Percentiles rank a stretch among this genome's conserved stretches.
These are phyloP conservation scores for Trichoderma semiorbis DNA, from an alignment of 2,329 filamentous ascomycete genomes.

Conservation along the genomic window DNA sequence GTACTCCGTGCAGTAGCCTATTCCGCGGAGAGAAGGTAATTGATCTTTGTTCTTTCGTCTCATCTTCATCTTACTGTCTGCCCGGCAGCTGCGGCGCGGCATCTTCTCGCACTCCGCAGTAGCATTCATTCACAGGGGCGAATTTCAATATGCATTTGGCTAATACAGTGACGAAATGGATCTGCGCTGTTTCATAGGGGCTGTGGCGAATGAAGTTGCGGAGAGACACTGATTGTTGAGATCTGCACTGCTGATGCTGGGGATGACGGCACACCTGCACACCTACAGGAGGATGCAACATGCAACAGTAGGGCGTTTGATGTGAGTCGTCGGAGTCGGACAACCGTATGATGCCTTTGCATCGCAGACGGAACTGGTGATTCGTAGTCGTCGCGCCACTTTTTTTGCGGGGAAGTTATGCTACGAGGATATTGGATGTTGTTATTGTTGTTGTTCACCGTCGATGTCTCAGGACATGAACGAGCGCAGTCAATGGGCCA, in stretches of 20 bases:
- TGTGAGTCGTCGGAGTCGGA: not conserved
- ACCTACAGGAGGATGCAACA: not conserved
- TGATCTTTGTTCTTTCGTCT: not conserved
- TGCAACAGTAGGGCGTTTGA: not conserved
- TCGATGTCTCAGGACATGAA: not conserved
- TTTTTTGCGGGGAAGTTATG: slow-evolving; percentile 1
- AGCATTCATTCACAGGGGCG: not conserved
- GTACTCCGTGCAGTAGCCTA: not conserved
- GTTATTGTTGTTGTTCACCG: not conserved
- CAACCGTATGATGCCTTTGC: slow-evolving; percentile 1
- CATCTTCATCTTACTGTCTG: not conserved
- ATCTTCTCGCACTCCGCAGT: not conserved
- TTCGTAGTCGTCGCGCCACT: slow-evolving; percentile 1
- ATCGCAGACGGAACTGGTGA: not conserved
- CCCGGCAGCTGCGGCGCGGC: not conserved
- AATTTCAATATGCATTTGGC: not conserved
- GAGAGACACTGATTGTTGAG: not conserved
- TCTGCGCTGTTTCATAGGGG: not conserved
- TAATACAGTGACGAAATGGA: not conserved
- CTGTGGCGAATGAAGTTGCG: not conserved
- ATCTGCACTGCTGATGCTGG: not conserved
- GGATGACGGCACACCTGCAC: not conserved
- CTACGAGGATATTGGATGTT: not conserved
- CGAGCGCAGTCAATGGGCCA: not conserved
- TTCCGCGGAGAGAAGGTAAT: not conserved